Evolutionary conservation across 2,329 filamentous ascomycete species (phyloP), one percentile per base, ranked within the genome.

Genomic region (Achaetomium macrosporum): DNA sequence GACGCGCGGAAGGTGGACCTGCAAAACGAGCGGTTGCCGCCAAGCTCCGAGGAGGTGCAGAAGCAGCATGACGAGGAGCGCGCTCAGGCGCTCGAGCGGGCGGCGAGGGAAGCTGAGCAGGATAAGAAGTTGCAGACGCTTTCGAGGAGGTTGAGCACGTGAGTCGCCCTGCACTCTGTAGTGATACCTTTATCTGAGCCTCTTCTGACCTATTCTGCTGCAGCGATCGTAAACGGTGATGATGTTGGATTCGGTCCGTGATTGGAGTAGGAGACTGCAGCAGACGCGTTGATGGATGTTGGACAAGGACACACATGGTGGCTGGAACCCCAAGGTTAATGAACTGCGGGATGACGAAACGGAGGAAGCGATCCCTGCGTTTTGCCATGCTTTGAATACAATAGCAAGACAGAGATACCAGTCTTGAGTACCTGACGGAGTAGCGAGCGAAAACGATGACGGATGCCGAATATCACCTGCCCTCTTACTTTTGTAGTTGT

Each of bases 1-100:
- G 93, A 99, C 69, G 93, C 93, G 15, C 81, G 90, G 58, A 97
- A 96, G 77, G 91, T 99, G 45, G 93, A 99, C 73, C 66, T 97
- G 58, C 91, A 97, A 73, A 99, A 99, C 69, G 93, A 99, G 74
- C 82, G 90, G 58, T 77, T 99, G 59, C 93, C 93, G 46, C 93
- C 93, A 0, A 93, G 83, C 59, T 88, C 93, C 57, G 92, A 97
- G 45, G 93, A 99, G 71, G 91, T 97, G 17, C 80, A 84, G 59
- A 85, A 85, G 71, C 88, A 87, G 68, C 88, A 85, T 57, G 87
- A 90, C 65, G 86, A 89, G 65, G 90, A 90, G 64, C 81, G 88
- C 66, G 82, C 85, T 60, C 83, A 87, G 66, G 93, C 93, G 13
- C 74, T 99, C 59, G 87, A 95, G 73, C 84, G 90, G 67, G 93